Evolutionary conservation across 352 stramenopile genomes (phyloP).

Genomic region (Pseudoperonospora humuli): DNA sequence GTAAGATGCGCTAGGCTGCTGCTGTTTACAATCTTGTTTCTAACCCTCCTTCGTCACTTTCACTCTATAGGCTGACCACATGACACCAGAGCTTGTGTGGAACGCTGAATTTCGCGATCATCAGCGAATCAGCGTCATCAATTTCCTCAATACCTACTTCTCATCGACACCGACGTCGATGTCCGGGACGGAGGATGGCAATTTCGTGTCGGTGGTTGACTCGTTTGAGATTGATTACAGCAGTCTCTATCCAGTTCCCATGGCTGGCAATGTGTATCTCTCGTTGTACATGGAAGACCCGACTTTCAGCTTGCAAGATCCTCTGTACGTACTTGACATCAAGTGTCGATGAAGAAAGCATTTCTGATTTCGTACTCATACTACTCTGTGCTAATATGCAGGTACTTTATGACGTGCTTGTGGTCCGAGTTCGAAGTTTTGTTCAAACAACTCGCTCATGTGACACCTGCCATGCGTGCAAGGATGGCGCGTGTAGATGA

Average conservation of each 20-base stretch:
- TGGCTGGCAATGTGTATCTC: conserved; percentile 88
- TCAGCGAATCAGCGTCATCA: conserved; percentile 58
- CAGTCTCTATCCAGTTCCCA: conserved; percentile 54
- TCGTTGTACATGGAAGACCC: conserved; percentile 90
- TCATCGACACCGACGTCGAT: conserved; percentile 38
- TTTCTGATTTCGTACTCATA: not conserved
- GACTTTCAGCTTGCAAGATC: conserved; percentile 88
- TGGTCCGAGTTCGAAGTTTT: conserved; percentile 77
- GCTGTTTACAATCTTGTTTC: not conserved
- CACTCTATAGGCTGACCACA: conserved; percentile 77
- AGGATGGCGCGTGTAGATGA: conserved; percentile 63
- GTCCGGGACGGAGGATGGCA: conserved; percentile 30
- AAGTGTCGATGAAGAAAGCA: not conserved
- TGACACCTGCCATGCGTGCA: conserved; percentile 51
- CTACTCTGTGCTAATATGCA: conserved; percentile 10
- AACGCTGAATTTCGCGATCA: conserved; percentile 82
- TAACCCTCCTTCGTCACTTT: conserved; percentile 5
- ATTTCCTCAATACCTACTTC: conserved; percentile 79
- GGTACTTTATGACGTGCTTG: conserved; percentile 70
- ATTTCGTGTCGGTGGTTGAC: conserved; percentile 37
- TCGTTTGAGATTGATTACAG: conserved; percentile 72
- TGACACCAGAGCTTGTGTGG: conserved; percentile 93
- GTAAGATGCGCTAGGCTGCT: conserved; percentile 15
- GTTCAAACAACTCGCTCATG: conserved; percentile 53
- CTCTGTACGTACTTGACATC: conserved; percentile 44